Evolutionary conservation across 768 basidiomycete species (phyloP).

Genomic region (Termitomyces sp.): DNA sequence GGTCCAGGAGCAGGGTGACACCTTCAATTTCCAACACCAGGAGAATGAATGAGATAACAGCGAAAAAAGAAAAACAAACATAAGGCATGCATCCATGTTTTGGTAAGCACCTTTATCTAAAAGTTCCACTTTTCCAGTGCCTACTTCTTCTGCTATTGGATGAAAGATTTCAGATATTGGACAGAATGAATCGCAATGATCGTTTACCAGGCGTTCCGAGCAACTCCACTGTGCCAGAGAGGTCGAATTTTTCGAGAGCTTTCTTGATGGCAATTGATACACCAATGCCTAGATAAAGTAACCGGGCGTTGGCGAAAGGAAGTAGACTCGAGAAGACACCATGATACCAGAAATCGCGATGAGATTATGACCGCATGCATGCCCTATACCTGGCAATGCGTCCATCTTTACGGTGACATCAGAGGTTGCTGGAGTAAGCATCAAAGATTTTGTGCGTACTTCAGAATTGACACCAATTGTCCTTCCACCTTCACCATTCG

Average conservation of each 20-base stretch:
- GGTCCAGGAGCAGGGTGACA: conserved; percentile 87
- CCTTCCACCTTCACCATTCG: conserved; percentile 58
- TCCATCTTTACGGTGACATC: conserved; percentile 43
- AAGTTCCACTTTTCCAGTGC: conserved; percentile 65
- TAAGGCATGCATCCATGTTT: conserved; percentile 72
- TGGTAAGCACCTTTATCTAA: conserved; percentile 70
- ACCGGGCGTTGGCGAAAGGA: not conserved
- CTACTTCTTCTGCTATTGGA: conserved; percentile 67
- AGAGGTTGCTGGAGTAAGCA: not conserved
- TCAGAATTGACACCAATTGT: conserved; percentile 79
- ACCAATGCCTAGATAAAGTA: conserved; percentile 43
- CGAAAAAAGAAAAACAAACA: conserved; percentile 34
- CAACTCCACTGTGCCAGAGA: conserved; percentile 66
- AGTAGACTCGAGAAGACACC: not conserved
- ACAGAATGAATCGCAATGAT: not conserved
- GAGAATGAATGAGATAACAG: not conserved
- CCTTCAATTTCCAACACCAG: conserved; percentile 30
- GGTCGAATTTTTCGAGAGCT: conserved; percentile 52
- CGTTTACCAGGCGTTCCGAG: conserved; percentile 70
- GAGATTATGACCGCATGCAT: conserved; percentile 80
- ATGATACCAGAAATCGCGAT: conserved; percentile 55
- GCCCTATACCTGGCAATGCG: conserved; percentile 54
- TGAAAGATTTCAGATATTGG: not conserved
- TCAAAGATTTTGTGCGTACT: conserved; percentile 23
- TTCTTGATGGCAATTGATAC: conserved; percentile 62